Percentiles rank a stretch among this genome's conserved stretches.
phyloP scores from a whole-genome alignment of 176 grass and related monocot genomes.

The Panicum miliaceum region DNA sequence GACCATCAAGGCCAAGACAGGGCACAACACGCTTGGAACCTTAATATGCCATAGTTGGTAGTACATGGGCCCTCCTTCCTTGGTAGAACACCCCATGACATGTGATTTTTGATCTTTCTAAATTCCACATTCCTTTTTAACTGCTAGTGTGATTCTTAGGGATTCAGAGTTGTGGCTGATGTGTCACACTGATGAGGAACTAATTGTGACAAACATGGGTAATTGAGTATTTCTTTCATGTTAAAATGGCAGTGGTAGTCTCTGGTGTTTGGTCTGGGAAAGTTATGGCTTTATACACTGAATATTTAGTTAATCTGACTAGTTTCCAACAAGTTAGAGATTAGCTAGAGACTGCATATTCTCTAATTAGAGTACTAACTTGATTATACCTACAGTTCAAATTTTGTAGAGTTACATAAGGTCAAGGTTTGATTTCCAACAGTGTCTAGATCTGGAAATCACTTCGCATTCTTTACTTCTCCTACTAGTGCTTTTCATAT shows the following conservation, averaged over 20 bases:
- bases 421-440: not conserved
- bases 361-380: conserved; percentile 25
- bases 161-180: not conserved
- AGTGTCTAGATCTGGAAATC: conserved; percentile 4
- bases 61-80: not conserved
- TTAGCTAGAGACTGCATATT: conserved; percentile 17
- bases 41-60: not conserved
- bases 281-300: not conserved
- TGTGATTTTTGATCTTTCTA: not conserved
- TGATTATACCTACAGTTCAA: conserved; percentile 19
- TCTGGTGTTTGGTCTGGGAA: not conserved
- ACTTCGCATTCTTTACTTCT: not conserved
- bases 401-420: conserved; percentile 9
- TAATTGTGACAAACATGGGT: not conserved
- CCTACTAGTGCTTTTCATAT: conserved; percentile 11
- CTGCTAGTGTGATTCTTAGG: conserved; percentile 5
- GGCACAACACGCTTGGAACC: too few relatives aligned
- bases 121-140: not conserved
- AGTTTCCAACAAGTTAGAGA: not conserved
- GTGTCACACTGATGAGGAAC: conserved; percentile 9
- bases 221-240: not conserved
- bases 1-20: not conserved
- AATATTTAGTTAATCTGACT: conserved; percentile 37
- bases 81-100: not conserved
- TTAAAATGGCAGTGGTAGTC: not conserved